phyloP scores from a whole-genome alignment of 2,329 filamentous ascomycete genomes.

The Apiospora sp. region DNA sequence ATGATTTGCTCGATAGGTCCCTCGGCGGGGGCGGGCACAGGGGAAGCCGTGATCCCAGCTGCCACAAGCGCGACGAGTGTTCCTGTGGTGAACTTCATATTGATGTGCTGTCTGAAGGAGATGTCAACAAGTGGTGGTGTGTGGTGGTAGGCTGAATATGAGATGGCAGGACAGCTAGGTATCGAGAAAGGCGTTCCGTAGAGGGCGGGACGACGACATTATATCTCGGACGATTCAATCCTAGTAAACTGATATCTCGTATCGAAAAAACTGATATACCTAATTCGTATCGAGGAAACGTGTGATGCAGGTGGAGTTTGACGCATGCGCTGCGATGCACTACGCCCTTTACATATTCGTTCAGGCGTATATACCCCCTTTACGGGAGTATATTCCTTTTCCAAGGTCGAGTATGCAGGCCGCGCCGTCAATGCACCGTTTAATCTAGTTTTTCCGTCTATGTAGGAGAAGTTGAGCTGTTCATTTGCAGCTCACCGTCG shows the following conservation, averaged over 20 bases:
- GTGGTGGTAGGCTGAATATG: neutral
- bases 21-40: neutral
- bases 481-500: neutral
- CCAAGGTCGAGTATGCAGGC: neutral
- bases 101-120: neutral
- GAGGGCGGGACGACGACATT: neutral
- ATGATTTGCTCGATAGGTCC: neutral
- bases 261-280: neutral
- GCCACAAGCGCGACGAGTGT: slow-evolving; percentile 6
- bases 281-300: neutral
- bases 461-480: neutral
- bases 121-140: neutral
- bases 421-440: neutral
- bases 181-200: neutral
- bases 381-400: slow-evolving; percentile 10
- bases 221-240: neutral
- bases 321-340: neutral
- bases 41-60: neutral
- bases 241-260: neutral
- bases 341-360: neutral
- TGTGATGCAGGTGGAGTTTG: neutral
- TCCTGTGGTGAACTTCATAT: slow-evolving; percentile 1
- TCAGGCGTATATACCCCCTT: neutral
- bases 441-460: neutral
- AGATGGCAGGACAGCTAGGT: neutral